Conservation (phyloP, 345 rosid genomes). For the Hibiscus trionum region DNA sequence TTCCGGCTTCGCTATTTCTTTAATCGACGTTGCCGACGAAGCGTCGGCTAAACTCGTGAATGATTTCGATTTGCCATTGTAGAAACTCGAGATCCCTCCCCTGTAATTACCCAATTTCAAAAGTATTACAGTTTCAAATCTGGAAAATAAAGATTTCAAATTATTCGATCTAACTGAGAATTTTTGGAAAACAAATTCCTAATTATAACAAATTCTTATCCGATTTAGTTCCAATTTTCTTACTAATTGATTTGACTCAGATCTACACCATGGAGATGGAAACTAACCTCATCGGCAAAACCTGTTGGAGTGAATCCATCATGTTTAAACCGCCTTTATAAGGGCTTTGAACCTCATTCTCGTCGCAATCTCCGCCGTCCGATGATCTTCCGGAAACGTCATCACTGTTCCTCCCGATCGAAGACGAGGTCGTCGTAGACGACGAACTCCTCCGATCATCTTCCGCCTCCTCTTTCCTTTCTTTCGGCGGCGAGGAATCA, state of each 20-base stretch:
- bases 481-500: neutral
- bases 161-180: no score
- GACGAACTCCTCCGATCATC: slow-evolving; percentile 23
- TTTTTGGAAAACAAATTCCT: no score
- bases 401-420: slow-evolving; percentile 63
- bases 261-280: neutral
- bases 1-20: slow-evolving; percentile 71
- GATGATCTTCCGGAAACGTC: slow-evolving; percentile 26
- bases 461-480: slow-evolving; percentile 6
- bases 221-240: neutral
- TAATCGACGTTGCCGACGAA: slow-evolving; percentile 39
- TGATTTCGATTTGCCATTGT: slow-evolving; percentile 79
- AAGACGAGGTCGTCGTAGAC: slow-evolving; percentile 35
- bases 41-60: slow-evolving; percentile 53
- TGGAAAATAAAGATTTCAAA: no score
- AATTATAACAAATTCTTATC: neutral
- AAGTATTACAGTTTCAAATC: no score
- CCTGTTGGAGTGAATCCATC: slow-evolving; percentile 62
- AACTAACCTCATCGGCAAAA: slow-evolving; percentile 54
- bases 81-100: slow-evolving; percentile 75
- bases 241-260: neutral
- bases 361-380: slow-evolving; percentile 33
- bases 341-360: slow-evolving; percentile 55
- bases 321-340: slow-evolving; percentile 43
- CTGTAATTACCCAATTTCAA: slow-evolving; percentile 23